These are phyloP conservation scores for Geoglossum glabrum DNA, from an alignment of 495 filamentous ascomycete genomes.

Conservation along the genomic window DNA sequence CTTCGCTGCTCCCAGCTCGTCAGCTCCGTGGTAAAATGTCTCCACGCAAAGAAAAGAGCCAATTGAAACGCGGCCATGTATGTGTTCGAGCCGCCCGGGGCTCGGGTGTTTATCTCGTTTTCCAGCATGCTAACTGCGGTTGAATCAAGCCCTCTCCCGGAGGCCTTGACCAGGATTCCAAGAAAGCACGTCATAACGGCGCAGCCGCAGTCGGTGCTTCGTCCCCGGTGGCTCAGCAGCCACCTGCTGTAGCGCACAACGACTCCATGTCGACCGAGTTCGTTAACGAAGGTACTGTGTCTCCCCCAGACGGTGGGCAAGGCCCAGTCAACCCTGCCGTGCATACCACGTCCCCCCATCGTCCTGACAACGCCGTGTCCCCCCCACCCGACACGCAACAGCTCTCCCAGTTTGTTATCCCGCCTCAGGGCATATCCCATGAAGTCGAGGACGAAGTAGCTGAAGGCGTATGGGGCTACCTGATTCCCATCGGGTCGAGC, in stretches of 20 bases:
- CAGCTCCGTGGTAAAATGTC: slow-evolving; percentile 19
- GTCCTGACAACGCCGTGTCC: slow-evolving; percentile 46
- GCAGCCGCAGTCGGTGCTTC: slow-evolving; percentile 35
- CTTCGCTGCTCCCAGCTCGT: no score
- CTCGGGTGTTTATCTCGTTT: slow-evolving; percentile 16
- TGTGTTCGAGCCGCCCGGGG: slow-evolving; percentile 14
- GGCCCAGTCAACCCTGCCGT: slow-evolving; percentile 28
- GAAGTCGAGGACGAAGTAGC: slow-evolving; percentile 73
- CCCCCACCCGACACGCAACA: slow-evolving; percentile 44
- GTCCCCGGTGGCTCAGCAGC: slow-evolving; percentile 44
- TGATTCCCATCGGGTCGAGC: slow-evolving; percentile 52
- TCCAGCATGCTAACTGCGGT: background rate
- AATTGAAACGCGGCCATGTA: slow-evolving; percentile 32
- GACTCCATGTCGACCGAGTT: slow-evolving; percentile 37
- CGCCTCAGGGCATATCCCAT: slow-evolving; percentile 50
- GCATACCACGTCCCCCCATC: slow-evolving; percentile 29
- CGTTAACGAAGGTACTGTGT: slow-evolving; percentile 50
- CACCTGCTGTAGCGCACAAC: slow-evolving; percentile 60
- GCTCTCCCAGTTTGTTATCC: slow-evolving; percentile 60
- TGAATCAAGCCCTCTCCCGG: slow-evolving; percentile 15
- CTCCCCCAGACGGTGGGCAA: slow-evolving; percentile 42
- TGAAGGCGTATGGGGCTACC: slow-evolving; percentile 90
- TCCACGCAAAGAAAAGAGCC: slow-evolving; percentile 29
- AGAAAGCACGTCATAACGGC: slow-evolving; percentile 48
- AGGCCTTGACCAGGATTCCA: slow-evolving; percentile 19